Percentiles rank a stretch among this genome's conserved stretches.
phyloP scores from a whole-genome alignment of 306 rosid genomes.

The Prunus salicina region DNA sequence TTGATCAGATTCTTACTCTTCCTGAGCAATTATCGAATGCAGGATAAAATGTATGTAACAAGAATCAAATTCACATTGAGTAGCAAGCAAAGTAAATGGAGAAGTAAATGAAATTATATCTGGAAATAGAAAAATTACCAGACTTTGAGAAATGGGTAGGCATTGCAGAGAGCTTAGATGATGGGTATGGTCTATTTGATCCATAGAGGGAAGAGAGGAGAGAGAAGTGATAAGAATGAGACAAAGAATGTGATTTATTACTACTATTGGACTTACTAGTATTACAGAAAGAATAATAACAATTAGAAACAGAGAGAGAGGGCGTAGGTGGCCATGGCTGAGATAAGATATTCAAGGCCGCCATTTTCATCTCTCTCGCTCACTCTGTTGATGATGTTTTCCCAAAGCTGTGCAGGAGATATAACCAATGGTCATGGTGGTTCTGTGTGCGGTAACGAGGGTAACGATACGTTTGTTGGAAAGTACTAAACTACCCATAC shows the following conservation, averaged over 20 bases:
- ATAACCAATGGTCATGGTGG: background rate
- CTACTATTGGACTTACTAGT: conserved; percentile 5
- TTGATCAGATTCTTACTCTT: background rate
- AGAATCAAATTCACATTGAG: background rate
- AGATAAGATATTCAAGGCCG: conserved; percentile 48
- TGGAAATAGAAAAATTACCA: conserved; percentile 32
- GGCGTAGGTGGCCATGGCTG: conserved; percentile 50
- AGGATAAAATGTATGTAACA: background rate
- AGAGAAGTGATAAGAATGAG: conserved; percentile 33
- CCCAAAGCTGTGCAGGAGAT: background rate
- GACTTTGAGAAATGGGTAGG: conserved; percentile 46
- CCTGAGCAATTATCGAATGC: background rate
- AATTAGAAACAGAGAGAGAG: conserved; percentile 22
- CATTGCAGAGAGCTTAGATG: conserved; percentile 33
- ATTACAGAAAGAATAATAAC: background rate
- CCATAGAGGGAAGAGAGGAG: conserved; percentile 25
- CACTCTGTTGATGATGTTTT: background rate
- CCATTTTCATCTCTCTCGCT: conserved; percentile 34
- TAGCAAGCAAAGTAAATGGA: background rate
- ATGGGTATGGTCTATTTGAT: conserved; percentile 13
- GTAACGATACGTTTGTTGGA: background rate
- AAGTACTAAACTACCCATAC: conserved; percentile 2
- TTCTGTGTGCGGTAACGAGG: background rate
- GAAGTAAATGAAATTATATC: background rate
- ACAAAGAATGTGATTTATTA: conserved; percentile 28